Base-by-base conservation (phyloP, 2,329 filamentous ascomycete species). In the Camptophora hylomeconis region DNA sequence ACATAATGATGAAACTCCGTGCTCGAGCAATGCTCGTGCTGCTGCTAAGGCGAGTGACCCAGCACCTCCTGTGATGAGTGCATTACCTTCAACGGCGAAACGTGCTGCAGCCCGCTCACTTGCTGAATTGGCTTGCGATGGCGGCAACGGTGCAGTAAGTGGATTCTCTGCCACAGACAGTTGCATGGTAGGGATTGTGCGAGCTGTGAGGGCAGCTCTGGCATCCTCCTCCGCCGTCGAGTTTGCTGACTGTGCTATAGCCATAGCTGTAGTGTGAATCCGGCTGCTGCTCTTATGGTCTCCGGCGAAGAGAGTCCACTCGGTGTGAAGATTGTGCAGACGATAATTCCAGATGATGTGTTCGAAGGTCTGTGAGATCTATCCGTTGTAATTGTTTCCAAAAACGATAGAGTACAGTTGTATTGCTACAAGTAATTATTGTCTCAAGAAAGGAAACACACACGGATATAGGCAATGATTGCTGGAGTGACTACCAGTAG, bases 1-100 rank as follows among this genome's bases (percentile, higher is more conserved):
- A 22, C 61, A 62, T 7, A 80, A 54, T 2, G 67, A 69, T 0
- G 55, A 47, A 2, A 72, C 56, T 5, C 76, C 76, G 44, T 81
- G 76, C 50, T 81, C 74, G 20, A 81, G 70, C 12, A 82, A 61
- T 2, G 75, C 75, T 24, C 63, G 56, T 1, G 67, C 67, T 16
- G 66, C 63, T 31, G 61, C 58, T 6, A 75, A 58, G 5, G 70
- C 75, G 1, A 80, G 57, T 7, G 66, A 72, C 3, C 77, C 77
- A 9, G 72, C 67, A 17, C 75, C 76, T 11, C 76, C 76, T 0
- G 76, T 79, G 8, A 80, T 35, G 23, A 51, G 39, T 8, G 48
- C 49, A 40, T 48, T 47, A 8, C 49, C 50, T 11, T 40, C 40
- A 15, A 52, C 41, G 9, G 18, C 25, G 36, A 54, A 54, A 19